Evolutionary conservation across 495 filamentous ascomycete genomes (phyloP), one percentile per base, ranked within the genome.

Genomic region (Daldinia childiae): DNA sequence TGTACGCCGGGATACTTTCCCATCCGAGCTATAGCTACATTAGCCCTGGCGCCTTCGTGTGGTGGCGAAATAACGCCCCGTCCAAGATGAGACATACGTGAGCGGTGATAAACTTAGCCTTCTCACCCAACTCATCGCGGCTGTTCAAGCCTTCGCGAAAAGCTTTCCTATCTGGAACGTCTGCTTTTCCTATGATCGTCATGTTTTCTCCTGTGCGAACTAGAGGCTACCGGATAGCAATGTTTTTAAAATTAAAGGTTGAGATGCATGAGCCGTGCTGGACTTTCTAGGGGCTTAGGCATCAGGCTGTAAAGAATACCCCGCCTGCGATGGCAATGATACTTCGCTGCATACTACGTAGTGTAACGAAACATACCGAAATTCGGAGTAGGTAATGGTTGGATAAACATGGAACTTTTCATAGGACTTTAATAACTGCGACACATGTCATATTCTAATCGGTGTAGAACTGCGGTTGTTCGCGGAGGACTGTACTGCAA

Each of bases 251-350:
- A 48, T 48, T 4, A 48, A 48, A 1, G 17, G 14, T 48, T 48
- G 17, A 48, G n/a, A 48, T 11, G 19, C 43, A 24, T 8, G 43
- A 48, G 43, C 19, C 19, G 17, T 48, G 43, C 43, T 48, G 17
- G 21, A 48, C 43, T 48, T 48, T 48, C 43, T 9, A 48, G 19
- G 43, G 43, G 17, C 43, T 48, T 48, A 24, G 43, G 43, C 21
- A 48, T 48, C 43, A 48, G 43, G 43, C 43, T 48, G 43, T 48
- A 48, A 48, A 48, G 17, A 6, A 48, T 48, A 48, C 43, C 43
- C 43, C 43, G 43, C 43, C 43, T 48, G 43, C 43, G 43, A 48
- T 48, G 43, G 43, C 43, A 48, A 48, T 24, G 43, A 48, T 48
- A 48, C 43, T 36, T 36, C 34, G 34, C 34, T 21, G 43, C 17